These are phyloP conservation scores for Neonectria magnoliae DNA, from an alignment of 2,329 filamentous ascomycete species.

Conservation along the genomic window DNA sequence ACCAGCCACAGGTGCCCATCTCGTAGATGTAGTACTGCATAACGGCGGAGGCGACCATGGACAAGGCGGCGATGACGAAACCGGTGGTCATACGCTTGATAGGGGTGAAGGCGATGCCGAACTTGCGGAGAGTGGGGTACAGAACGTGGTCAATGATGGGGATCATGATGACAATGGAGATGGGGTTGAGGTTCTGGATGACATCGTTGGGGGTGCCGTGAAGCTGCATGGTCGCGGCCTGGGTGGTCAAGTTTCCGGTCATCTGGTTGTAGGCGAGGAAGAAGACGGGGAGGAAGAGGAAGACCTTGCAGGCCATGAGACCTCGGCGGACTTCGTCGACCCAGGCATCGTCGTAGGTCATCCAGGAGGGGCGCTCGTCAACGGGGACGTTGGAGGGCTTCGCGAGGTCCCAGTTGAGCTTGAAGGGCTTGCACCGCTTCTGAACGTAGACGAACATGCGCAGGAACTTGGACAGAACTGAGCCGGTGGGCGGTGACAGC, in stretches of 20 bases:
- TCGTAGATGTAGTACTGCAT: conserved; percentile 73
- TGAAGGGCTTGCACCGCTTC: conserved; percentile 73
- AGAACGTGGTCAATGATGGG: conserved; percentile 75
- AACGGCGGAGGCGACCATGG: conserved; percentile 68
- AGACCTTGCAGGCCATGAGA: conserved; percentile 75
- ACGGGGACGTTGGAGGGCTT: conserved; percentile 72
- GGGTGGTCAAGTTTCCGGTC: conserved; percentile 68
- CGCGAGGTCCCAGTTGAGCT: conserved; percentile 72
- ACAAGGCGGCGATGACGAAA: conserved; percentile 71
- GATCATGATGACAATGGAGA: conserved; percentile 79
- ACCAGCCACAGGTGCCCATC: conserved; percentile 66
- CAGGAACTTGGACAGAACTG: conserved; percentile 74
- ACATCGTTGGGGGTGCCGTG: conserved; percentile 81
- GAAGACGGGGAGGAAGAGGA: conserved; percentile 74
- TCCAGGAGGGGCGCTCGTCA: conserved; percentile 71
- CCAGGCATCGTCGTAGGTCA: conserved; percentile 86
- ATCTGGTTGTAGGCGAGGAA: conserved; percentile 70
- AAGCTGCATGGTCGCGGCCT: conserved; percentile 73
- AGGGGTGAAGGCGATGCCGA: conserved; percentile 74
- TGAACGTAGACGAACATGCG: conserved; percentile 68
- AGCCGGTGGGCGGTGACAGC: conserved; percentile 74
- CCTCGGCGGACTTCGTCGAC: conserved; percentile 81
- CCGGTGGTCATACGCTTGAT: conserved; percentile 80
- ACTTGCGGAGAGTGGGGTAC: conserved; percentile 73
- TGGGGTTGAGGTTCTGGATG: conserved; percentile 79